Base-by-base conservation (phyloP, 805 yeast species). In the Clavispora asparagi region DNA sequence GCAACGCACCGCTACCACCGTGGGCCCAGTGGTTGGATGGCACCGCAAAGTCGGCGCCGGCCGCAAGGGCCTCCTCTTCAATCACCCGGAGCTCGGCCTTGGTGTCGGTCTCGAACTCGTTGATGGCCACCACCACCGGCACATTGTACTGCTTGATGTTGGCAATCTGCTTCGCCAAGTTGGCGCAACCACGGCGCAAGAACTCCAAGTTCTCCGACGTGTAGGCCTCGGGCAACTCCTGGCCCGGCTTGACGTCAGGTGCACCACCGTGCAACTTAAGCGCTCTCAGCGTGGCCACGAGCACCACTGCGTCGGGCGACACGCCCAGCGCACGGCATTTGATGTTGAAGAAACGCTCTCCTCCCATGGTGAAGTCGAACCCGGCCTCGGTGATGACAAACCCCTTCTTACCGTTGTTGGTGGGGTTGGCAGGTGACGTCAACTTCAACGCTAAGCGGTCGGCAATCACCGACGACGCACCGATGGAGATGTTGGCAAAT, bases 311-410 rank as follows among this genome's bases (percentile, higher is more conserved):
- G 64, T 91, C 95, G 33, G 98, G 98, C 35, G 76, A 70, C 48
- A 87, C 76, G 5, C 96, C 97, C 35, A 95, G 85, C 16, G 95
- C 78, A 65, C 98, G 83, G 68, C 97, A 90, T 73, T 92, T 92
- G 67, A 92, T 92, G 74, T 92, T 89, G 70, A 92, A 80, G 72
- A 92, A 92, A 61, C 98, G 80, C 74, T 92, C 99, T 57, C 98
- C 98, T 55, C 99, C 99, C 98, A 92, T 92, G 41, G 97, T 92
- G 76, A 94, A 92, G 69, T 92, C 98, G 71, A 92, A 92, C 44
- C 99, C 99, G 35, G 98, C 97, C 68, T 92, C 99, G 42, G 99
- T 92, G 50, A 92, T 88, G 45, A 90, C 98, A 63, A 80, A 92
- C 55, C 98, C 98, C 50, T 74, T 73, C 46, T 56, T 49, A 44